Evolutionary conservation across 805 yeast genomes (phyloP), one percentile per base, ranked within the genome.

Genomic region (Saccharomycopsis sp.): DNA sequence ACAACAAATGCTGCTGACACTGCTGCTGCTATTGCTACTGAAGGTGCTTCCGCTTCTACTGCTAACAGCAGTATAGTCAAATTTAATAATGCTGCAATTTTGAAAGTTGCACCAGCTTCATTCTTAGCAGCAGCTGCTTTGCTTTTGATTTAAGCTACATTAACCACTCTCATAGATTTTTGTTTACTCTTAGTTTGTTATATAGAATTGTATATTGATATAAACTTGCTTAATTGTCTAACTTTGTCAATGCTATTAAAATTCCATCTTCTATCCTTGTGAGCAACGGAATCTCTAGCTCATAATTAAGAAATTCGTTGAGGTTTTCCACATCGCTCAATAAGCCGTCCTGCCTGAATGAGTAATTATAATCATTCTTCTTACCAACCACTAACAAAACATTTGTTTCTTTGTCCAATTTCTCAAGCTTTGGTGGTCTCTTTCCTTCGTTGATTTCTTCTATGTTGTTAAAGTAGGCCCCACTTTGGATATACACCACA

Each of bases 261-360:
- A 79, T 70, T 3, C 80, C 82, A 59, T 87, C 96, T 55, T 85
- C 95, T 1, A 81, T 68, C 47, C 83, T 66, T 0, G 75, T 70
- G 0, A 81, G 75, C 1, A 64, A 59, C 1, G 84, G 81, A 5
- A 82, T 70, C 4, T 71, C 66, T 2, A 81, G 79, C 60, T 87
- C 95, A 59, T 36, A 20, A 17, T 46, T 42, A 36, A 87, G 82
- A 66, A 87, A 71, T 50, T 79, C 81, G 11, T 70, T 63, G 1
- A 81, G 77, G 34, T 66, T 67, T 0, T 67, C 67, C 6, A 81
- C 74, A 2, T 74, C 79, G 43, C 69, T 76, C 38, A 83, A 64
- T 14, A 61, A 62, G 34, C 65, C 62, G 45, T 79, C 87, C 23
- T 59, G 58, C 20, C 66, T 58, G 50, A 85, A 84, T n/a, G 81